phyloP scores from a whole-genome alignment of 192 early-diverging fungal genomes.

The Linnemannia elongata region DNA sequence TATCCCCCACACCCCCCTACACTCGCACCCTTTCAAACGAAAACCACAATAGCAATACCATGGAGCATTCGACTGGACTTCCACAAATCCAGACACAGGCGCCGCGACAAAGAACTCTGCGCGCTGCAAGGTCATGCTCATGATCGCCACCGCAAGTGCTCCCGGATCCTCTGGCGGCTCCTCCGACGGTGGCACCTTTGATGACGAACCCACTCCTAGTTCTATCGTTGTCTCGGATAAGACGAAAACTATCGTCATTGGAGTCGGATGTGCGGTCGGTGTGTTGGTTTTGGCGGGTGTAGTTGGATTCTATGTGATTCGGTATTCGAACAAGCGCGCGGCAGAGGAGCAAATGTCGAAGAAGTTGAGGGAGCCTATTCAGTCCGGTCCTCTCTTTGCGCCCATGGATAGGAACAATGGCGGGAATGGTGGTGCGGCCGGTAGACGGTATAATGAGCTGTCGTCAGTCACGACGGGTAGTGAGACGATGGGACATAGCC shows the following conservation, averaged over 20 bases:
- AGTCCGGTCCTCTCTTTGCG: slow-evolving; percentile 35
- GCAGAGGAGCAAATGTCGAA: slow-evolving; percentile 9
- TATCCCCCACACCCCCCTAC: neutral
- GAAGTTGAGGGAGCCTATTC: slow-evolving; percentile 39
- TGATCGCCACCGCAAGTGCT: slow-evolving; percentile 8
- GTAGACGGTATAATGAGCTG: slow-evolving; percentile 39
- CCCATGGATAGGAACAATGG: slow-evolving; percentile 21
- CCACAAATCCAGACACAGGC: slow-evolving; percentile 26
- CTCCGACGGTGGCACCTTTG: neutral
- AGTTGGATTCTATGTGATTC: slow-evolving; percentile 47
- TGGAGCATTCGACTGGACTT: slow-evolving; percentile 39
- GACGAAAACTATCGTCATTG: slow-evolving; percentile 47
- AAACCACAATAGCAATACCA: slow-evolving; percentile 38
- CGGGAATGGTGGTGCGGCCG: neutral
- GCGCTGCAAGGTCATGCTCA: slow-evolving; percentile 40
- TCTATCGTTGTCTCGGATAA: slow-evolving; percentile 26
- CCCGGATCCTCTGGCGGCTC: neutral
- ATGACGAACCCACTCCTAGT: slow-evolving; percentile 18
- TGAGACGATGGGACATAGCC: slow-evolving; percentile 16
- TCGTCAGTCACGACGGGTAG: slow-evolving; percentile 33
- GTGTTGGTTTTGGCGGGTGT: slow-evolving; percentile 36
- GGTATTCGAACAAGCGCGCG: slow-evolving; percentile 38
- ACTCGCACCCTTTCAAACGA: neutral
- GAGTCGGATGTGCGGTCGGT: slow-evolving; percentile 46
- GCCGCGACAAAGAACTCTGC: neutral